Base-by-base conservation (phyloP, 768 basidiomycete genomes). In the Leucosporidium yakuticum region DNA sequence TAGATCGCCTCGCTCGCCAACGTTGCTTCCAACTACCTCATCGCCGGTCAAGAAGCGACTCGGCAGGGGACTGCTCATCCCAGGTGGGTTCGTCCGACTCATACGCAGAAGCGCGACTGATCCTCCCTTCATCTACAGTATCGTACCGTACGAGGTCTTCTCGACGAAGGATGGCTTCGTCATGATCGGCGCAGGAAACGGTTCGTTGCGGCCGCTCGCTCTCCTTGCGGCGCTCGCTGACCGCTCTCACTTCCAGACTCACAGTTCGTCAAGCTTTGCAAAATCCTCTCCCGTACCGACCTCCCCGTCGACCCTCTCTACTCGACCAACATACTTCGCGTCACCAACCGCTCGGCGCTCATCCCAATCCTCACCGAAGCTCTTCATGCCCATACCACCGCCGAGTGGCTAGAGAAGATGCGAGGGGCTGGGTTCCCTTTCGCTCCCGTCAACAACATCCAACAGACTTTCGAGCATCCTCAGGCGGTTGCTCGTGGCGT, bases 1-100 rank as follows among this genome's bases (percentile, higher is more conserved):
- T 75, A 95, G 90, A 84, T 96, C 58, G 91, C 93, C 21, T 90
- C 90, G 23, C 84, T 96, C 8, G 91, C 87, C 2, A 95, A 95
- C 76, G 90, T 96, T 67, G 93, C 89, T 4, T 91, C 90, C 21
- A 95, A 94, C 80, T 95, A 90, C 81, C 85, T 97, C 63, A 88
- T 96, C 63, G 84, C 89, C 17, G 89, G 87, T 21, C 80, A 87
- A 77, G 90, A 93, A 77, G 94, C 88, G 29, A 82, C 83, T 39
- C 82, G 94, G 63, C 86, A 91, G 77, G 94, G 94, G n/a, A 96
- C 94, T 34, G 85, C 89, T 15, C 11, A 60, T 19, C 59, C 59
- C 2, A 47, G 44, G 39, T 44, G 14, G 14, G 17, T 15, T n/a
- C 36, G 58, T 36, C 4, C 12, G 2, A 5, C 31, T 31, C 54